A percentile compares a stretch with the other conserved stretches of the same genome.
Conservation (phyloP, 2,329 filamentous ascomycete species). For the Akanthomyces uredinophilus region DNA sequence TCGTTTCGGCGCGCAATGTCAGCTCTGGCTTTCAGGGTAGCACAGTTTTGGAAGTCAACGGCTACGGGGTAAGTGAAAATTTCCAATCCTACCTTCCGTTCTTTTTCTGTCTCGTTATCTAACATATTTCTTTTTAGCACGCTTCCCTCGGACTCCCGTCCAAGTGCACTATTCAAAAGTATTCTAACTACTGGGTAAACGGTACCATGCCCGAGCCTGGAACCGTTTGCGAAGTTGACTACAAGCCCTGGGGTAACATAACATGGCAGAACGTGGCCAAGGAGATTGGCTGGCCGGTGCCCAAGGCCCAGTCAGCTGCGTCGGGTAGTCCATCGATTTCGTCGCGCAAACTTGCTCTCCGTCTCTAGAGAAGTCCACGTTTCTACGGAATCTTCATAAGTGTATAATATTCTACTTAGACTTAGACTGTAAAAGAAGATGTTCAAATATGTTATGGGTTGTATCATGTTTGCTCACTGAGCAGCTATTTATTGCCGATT, state of each 20-base stretch:
- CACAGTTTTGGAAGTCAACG: constrained; percentile 31
- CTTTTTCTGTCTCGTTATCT: too few species aligned
- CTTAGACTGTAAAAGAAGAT: too few species aligned
- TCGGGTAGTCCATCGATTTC: background rate
- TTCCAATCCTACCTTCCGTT: background rate
- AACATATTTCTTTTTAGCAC: background rate
- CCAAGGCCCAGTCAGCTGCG: background rate
- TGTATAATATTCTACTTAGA: background rate
- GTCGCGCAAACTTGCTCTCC: background rate
- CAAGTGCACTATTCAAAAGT: constrained; percentile 11
- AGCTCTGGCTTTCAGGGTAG: constrained; percentile 33
- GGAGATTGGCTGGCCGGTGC: background rate
- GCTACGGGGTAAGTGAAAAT: constrained; percentile 30
- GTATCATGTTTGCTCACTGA: too few species aligned
- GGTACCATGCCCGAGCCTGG: constrained; percentile 12
- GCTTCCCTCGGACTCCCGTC: constrained; percentile 3
- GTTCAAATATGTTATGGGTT: too few species aligned
- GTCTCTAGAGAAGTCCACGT: too few species aligned
- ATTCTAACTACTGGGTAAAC: constrained; percentile 13
- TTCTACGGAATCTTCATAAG: too few species aligned
- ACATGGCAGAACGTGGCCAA: background rate
- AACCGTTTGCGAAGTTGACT: constrained; percentile 13
- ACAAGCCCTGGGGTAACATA: constrained; percentile 5
- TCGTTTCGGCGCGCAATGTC: constrained; percentile 33
- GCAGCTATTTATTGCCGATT: too few species aligned